Base-by-base conservation (phyloP, 345 rosid genomes). In the Eucalyptus caleyi region DNA sequence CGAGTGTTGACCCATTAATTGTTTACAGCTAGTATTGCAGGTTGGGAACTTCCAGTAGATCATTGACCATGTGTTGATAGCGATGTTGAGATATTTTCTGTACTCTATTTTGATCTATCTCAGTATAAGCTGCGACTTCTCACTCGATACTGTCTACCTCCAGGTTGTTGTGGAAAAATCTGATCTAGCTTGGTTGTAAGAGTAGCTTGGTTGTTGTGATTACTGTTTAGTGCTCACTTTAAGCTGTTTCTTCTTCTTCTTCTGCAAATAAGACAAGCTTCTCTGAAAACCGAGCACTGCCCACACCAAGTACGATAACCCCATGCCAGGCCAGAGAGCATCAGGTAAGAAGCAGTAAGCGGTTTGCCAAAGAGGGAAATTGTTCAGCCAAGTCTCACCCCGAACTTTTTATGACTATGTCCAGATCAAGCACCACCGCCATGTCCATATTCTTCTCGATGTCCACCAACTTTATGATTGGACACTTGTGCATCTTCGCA, bases 281-380 rank as follows among this genome's bases (percentile, higher is more conserved):
- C 91, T 93, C 90, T 95, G 95, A 89, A 93, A 94, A 88, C 89
- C 89, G 54, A 95, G 87, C 44, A 93, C 90, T 44, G 92, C 93
- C 94, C 94, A 94, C 62, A 93, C 91, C 87, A 95, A 89, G 86
- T 94, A 93, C 91, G 90, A 59, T 6, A 94, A 90, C 69, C 96
- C 93, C 88, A 93, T 92, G 83, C 92, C 95, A 6, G 94, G 95
- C 96, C 97, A 95, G 37, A 93, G 92, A 12, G 90, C 95, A 7
- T 90, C 87, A 8, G 95, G 96, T 50, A 94, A 69, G 50, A 77
- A 87, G 87, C 92, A 91, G 83, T 91, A 42, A 50, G 89, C 91
- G 27, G 94, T 92, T 87, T 95, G 95, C 95, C 95, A 94, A 32
- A 94, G 92, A 42, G 92, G 91, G 91, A 93, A 94, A 88, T 94